Percentiles rank a stretch among this genome's conserved stretches.
phyloP scores from a whole-genome alignment of 192 early-diverging fungal species.

The Linnemannia hyalina region DNA sequence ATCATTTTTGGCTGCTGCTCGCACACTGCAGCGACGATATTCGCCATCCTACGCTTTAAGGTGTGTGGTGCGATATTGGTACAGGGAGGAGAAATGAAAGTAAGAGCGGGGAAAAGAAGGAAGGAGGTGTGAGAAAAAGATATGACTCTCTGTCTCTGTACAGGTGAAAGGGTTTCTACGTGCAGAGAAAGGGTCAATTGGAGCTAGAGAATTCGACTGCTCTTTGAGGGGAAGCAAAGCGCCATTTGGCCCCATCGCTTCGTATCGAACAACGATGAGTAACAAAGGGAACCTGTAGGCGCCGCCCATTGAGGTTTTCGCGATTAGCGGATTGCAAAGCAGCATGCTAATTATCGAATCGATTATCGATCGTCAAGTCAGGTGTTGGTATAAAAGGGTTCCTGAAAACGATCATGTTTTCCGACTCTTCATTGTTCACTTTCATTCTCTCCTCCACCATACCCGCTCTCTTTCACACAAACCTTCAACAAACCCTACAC shows the following conservation, averaged over 20 bases:
- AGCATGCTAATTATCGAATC: no score
- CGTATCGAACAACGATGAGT: neutral
- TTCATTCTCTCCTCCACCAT: neutral
- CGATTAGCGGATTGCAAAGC: no score
- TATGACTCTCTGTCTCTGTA: no score
- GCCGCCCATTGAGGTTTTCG: no score
- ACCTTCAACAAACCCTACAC: neutral
- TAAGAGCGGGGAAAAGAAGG: no score
- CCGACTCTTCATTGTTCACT: neutral
- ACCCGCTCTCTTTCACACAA: neutral
- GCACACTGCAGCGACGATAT: neutral
- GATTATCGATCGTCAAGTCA: neutral
- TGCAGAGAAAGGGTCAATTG: no score
- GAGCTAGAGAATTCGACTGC: neutral
- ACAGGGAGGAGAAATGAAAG: no score
- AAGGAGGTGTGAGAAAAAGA: no score
- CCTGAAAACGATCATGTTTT: neutral
- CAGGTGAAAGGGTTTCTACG: no score
- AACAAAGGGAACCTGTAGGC: neutral
- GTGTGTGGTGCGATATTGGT: no score
- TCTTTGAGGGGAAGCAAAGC: neutral
- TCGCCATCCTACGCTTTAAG: neutral
- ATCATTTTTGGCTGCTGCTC: neutral
- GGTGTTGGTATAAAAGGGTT: neutral
- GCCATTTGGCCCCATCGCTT: conserved; percentile 6